Base-by-base conservation (phyloP, 139 green algal species). In the Gonium pectorale region DNA sequence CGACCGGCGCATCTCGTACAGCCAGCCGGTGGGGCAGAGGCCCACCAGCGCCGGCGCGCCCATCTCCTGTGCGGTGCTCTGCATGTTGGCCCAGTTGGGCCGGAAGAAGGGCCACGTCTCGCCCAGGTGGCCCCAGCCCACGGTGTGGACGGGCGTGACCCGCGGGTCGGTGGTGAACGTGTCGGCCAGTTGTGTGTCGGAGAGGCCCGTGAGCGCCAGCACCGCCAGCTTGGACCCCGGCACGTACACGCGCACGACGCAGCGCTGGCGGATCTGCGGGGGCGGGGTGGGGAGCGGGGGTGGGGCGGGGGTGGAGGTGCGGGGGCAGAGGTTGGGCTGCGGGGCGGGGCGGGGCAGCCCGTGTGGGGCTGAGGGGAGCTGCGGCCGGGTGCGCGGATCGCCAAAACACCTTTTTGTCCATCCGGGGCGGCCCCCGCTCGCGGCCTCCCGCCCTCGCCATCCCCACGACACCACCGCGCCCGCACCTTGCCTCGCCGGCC, bases 21-120 rank as follows among this genome's bases (percentile, higher is more conserved):
- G 89, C 96, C 96, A 99, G 5, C 96, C 96, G 6, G 96, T 98
- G 24, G 96, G 96, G 27, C 95, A 92, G 79, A 99, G 96, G 5
- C 94, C 96, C n/a, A 98, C 90, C 49, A 96, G 89, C 37, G 26
- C 27, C 9, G 62, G 49, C 29, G 54, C 67, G 35, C 85, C 66
- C 56, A 89, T 79, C 80, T 90, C 66, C 11, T 90, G 73, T 1
- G 86, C 93, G 21, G 69, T 88, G 6, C 77, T 68, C 64, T 92
- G 93, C 89, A 95, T 93, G 80, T 95, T 95, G 2, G 51, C 72
- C 75, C 92, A 99, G 88, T 99, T 99, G 43, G 96, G 96, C 7
- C 92, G 83, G 92, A 99, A 99, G 90, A 93, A 99, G 15, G 96
- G 96, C 93, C 95, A 97, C 3, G 90, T 94, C 35, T 86, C 85